A percentile compares a stretch with the other conserved stretches of the same genome.
Conservation (phyloP, 2,329 filamentous ascomycete species). For the Cytospora leucostoma region DNA sequence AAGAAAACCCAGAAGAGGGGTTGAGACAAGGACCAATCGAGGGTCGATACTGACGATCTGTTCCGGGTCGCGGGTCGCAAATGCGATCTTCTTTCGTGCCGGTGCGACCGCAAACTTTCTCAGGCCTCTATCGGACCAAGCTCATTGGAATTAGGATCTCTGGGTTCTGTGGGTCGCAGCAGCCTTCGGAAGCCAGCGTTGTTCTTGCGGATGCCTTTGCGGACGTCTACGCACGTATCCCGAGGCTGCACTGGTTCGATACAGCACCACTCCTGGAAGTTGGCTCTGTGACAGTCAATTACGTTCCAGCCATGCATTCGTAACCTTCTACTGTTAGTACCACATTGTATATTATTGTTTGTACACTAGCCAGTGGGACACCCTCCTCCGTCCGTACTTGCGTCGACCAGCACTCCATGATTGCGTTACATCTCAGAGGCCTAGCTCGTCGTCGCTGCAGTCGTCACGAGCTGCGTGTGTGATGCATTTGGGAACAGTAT, state of each 20-base stretch:
- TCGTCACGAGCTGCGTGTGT: constrained; percentile 19
- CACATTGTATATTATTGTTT: neutral
- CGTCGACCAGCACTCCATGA: neutral
- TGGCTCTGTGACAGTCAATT: constrained; percentile 5
- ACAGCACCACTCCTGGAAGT: constrained; percentile 13
- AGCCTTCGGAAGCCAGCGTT: neutral
- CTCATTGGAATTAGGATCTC: neutral
- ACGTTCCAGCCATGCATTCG: constrained; percentile 3
- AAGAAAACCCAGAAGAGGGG: no score
- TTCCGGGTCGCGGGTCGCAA: constrained; percentile 15
- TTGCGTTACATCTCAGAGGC: constrained; percentile 14
- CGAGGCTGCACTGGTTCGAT: constrained; percentile 7
- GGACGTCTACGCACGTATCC: constrained; percentile 4
- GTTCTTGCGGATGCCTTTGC: constrained; percentile 10
- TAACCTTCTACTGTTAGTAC: constrained; percentile 6
- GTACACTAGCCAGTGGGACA: no score
- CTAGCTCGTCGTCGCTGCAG: constrained; percentile 27
- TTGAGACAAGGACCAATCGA: no score
- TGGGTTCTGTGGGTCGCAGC: neutral
- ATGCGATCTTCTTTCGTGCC: neutral
- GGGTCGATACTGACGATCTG: constrained; percentile 17
- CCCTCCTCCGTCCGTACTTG: neutral
- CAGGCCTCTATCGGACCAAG: neutral
- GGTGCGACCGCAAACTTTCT: neutral
- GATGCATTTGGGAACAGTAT: constrained; percentile 15